Base-by-base conservation (phyloP, 78 protist genomes). In the Cavenderia fasciculata region DNA sequence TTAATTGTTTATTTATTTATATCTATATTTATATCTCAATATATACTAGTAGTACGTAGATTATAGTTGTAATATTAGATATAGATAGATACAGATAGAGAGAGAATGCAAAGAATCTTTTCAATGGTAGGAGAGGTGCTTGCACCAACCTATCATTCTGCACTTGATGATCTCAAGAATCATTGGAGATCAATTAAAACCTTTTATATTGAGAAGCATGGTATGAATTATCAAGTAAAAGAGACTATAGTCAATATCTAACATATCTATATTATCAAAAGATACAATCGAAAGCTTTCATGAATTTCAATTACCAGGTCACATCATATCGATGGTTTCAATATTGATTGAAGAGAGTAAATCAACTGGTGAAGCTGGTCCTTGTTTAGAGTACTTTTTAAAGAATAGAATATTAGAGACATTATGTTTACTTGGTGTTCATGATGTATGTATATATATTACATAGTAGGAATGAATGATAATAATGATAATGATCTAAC, bases 361-460 rank as follows among this genome's bases (percentile, higher is more conserved):
- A 43, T 16, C 34, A 47, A 31, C 18, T 16, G 89, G 89, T 56
- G 89, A 82, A 56, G 77, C 75, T 11, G 89, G 89, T 33, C 89
- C 75, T 14, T 82, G 89, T 68, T 43, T 82, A 51, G 89, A 82
- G 27, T 82, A 68, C 77, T 82, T 82, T 82, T 68, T 82, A 82
- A 82, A 82, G 36, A 82, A 82, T 54, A 65, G 56, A 56, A 82
- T 82, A 54, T 68, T 82, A 2, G 89, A 82, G 43, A 82, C 89
- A 1, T 33, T 82, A 25, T 82, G 89, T 68, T 43, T 68, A 27
- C 25, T 82, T n/a, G 89, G 89, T 14, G 89, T 68, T 31, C 29
- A 68, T 27, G 89, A 82, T 82, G 87, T 77, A 77, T 11, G 87
- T 49, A 25, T 40, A 40, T 0, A 40, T n/a, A n/a, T n/a, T n/a